These are phyloP conservation scores for Onygenales sp. DNA, from an alignment of 2,329 filamentous ascomycete species.

Conservation along the genomic window DNA sequence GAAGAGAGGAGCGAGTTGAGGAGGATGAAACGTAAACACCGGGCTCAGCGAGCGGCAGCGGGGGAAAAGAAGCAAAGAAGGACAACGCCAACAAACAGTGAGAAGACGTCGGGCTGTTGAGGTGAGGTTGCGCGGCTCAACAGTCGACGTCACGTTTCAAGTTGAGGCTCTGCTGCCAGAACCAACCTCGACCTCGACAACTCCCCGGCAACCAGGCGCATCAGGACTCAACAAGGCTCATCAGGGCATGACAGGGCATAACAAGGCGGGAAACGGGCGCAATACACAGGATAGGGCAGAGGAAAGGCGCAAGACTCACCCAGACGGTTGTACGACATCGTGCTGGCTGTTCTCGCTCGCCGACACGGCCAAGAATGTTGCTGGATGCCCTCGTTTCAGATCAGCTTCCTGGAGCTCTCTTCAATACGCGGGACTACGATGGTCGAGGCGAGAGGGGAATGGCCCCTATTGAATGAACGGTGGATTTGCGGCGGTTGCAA, in stretches of 20 bases:
- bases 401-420: too few relatives aligned
- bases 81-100: neutral
- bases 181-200: neutral
- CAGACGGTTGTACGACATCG: conserved; percentile 66
- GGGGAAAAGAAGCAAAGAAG: neutral
- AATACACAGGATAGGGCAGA: conserved; percentile 12
- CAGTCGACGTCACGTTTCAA: neutral
- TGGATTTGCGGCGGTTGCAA: too few relatives aligned
- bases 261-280: neutral
- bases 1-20: conserved; percentile 5
- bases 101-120: too few relatives aligned
- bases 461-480: too few relatives aligned
- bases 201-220: neutral
- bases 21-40: too few relatives aligned
- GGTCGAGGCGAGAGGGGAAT: too few relatives aligned
- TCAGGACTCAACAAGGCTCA: neutral
- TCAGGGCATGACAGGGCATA: neutral
- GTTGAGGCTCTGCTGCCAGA: neutral
- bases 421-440: too few relatives aligned
- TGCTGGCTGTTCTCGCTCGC: conserved; percentile 12
- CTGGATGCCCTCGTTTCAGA: too few relatives aligned
- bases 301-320: conserved; percentile 42
- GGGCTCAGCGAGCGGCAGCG: neutral
- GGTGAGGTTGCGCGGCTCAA: neutral
- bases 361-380: neutral